Conservation (phyloP, 768 basidiomycete species). For the Mycena epipterygia region DNA sequence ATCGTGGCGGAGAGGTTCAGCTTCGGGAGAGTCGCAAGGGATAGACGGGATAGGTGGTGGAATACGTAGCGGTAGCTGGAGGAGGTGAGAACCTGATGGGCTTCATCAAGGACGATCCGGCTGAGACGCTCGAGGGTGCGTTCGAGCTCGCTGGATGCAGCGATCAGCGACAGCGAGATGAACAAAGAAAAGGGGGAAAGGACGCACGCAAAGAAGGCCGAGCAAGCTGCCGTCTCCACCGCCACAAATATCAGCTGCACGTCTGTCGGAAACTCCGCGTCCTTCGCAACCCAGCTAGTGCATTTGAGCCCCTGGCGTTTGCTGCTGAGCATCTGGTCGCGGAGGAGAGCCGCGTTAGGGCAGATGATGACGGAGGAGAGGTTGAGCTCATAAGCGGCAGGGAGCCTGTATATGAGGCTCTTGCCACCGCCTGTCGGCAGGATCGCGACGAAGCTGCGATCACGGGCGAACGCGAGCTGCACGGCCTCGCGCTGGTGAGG, state of each 20-base stretch:
- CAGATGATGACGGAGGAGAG: not conserved
- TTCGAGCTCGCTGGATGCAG: not conserved
- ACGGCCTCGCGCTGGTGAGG: not conserved
- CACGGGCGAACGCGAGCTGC: not conserved
- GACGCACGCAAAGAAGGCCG: too few species aligned
- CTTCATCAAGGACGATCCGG: not conserved
- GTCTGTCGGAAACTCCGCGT: not conserved
- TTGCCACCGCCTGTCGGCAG: not conserved
- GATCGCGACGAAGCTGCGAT: not conserved
- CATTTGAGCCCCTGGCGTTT: not conserved
- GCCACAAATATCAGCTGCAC: not conserved
- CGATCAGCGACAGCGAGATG: not conserved
- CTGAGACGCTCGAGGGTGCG: not conserved
- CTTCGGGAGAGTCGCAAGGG: not conserved
- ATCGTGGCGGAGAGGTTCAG: not conserved
- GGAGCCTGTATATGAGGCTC: not conserved
- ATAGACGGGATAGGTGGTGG: not conserved
- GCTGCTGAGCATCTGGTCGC: not conserved
- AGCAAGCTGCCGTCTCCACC: not conserved
- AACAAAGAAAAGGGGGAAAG: not conserved
- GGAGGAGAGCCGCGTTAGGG: not conserved
- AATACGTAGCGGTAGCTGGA: not conserved
- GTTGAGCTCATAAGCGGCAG: not conserved
- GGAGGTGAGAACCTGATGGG: not conserved
- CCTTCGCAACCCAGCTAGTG: not conserved